Evolutionary conservation across 2,329 filamentous ascomycete species (phyloP), one percentile per base, ranked within the genome.

Genomic region (Calonectria montana): DNA sequence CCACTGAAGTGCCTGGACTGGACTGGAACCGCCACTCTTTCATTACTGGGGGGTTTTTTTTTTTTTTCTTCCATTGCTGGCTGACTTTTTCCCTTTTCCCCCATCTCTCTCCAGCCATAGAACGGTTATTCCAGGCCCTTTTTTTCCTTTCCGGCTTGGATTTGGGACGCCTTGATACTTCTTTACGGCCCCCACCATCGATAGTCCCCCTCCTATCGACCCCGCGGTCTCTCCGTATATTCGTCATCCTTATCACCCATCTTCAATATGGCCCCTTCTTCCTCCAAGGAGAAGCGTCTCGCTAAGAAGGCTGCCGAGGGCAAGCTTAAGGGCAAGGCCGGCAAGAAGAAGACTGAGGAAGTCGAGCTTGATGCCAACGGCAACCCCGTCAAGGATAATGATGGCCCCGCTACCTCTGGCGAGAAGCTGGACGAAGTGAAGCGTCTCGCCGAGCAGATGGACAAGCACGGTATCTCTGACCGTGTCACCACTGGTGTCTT

Each of bases 401-500:
- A 94, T 66, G 89, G 90, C 79, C 90, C 93, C 75, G 93, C 93
- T 72, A 94, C 92, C 77, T 88, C 91, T 72, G 90, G 88, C 79
- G 91, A 92, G 78, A 94, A 96, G 88, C 86, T 93, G 84, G 92
- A 93, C 77, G 93, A 93, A 82, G 92, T 98, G 76, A 94, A 95
- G 88, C 95, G 95, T 83, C 90, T 99, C 77, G 92, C 94, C 53
- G 89, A 96, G 67, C 97, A 99, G 88, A 94, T 98, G 90, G 97
- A 99, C 87, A 94, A 97, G 87, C 91, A 97, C 83, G 97, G 97
- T 81, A 90, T 99, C 76, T 98, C 97, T 16, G 97, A 99, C 86
- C 94, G 97, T 85, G 97, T 99, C 84, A 99, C 97, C 73, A 99
- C 97, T 73, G 97, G 97, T 91, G 97, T 99, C 69, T 89, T 99